Percentiles rank a stretch among this genome's conserved stretches.
These are phyloP conservation scores for Blastobotrys chiropterorum DNA, from an alignment of 805 yeast species.

Conservation along the genomic window DNA sequence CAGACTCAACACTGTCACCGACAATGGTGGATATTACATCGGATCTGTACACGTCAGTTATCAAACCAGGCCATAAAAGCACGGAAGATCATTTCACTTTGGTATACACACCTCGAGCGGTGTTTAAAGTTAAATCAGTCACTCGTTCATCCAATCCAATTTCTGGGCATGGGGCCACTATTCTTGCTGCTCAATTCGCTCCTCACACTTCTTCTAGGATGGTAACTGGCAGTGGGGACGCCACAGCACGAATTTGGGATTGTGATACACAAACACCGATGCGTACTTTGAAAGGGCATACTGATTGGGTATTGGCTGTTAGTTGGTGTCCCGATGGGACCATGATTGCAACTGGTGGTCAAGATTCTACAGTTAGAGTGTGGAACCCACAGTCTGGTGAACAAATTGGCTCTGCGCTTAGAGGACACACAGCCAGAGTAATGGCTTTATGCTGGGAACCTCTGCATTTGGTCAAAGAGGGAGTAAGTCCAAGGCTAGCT, in stretches of 20 bases:
- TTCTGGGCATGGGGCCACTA: conserved; percentile 92
- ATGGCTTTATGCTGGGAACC: conserved; percentile 94
- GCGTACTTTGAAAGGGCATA: conserved; percentile 74
- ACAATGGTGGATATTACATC: conserved; percentile 66
- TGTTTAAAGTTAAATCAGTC: conserved; percentile 86
- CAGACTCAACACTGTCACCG: conserved; percentile 33
- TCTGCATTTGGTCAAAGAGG: conserved; percentile 61
- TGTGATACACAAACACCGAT: conserved; percentile 90
- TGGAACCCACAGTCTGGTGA: conserved; percentile 81
- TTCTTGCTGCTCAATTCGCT: conserved; percentile 87
- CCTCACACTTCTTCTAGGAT: conserved; percentile 78
- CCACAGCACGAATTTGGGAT: conserved; percentile 95
- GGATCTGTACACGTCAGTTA: conserved; percentile 69
- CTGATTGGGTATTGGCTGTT: conserved; percentile 90
- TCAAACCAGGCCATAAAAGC: conserved; percentile 80
- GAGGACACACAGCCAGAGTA: conserved; percentile 86
- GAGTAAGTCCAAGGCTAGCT: conserved; percentile 58
- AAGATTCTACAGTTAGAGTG: conserved; percentile 82
- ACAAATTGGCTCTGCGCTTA: conserved; percentile 63
- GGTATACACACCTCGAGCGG: conserved; percentile 90
- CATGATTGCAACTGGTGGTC: conserved; percentile 88
- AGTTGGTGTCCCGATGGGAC: conserved; percentile 90
- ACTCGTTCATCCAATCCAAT: conserved; percentile 89
- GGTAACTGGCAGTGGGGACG: conserved; percentile 96
- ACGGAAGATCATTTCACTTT: conserved; percentile 91